Evolutionary conservation across 345 rosid genomes (phyloP).

Genomic region (Eucalyptus polybractea): DNA sequence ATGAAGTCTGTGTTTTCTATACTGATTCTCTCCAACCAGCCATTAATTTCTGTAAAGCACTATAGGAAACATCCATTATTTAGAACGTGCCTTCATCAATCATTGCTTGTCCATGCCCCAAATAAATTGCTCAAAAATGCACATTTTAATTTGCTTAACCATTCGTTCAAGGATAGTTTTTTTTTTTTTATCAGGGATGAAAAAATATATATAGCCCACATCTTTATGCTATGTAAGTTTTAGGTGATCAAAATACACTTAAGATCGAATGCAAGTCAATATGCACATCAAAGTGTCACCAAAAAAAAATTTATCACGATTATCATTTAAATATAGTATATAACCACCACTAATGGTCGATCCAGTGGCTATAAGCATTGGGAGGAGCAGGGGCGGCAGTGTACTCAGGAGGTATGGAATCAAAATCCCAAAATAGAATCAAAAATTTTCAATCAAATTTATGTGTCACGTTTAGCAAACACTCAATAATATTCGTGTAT

Average conservation of each 20-base stretch:
- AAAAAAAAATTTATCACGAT: accelerated
- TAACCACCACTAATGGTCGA: neutral
- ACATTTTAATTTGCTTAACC: neutral
- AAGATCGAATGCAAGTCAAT: neutral
- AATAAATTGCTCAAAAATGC: neutral
- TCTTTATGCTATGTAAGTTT: neutral
- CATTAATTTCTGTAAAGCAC: neutral
- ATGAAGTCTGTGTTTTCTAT: neutral
- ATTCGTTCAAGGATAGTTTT: neutral
- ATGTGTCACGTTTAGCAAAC: accelerated
- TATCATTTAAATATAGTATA: neutral
- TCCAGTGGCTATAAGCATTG: neutral
- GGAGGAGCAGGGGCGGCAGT: neutral
- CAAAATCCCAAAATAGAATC: neutral
- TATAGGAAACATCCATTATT: neutral
- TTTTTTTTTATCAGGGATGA: neutral
- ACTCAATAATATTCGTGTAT: neutral
- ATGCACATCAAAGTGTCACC: neutral
- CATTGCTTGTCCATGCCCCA: neutral
- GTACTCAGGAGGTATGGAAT: neutral
- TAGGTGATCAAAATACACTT: neutral
- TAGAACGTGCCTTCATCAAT: neutral
- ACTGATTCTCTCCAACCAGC: neutral
- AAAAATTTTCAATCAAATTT: neutral
- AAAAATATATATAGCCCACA: neutral